phyloP scores from a whole-genome alignment of 2,329 filamentous ascomycete species.

The Hypoxylon sp. region DNA sequence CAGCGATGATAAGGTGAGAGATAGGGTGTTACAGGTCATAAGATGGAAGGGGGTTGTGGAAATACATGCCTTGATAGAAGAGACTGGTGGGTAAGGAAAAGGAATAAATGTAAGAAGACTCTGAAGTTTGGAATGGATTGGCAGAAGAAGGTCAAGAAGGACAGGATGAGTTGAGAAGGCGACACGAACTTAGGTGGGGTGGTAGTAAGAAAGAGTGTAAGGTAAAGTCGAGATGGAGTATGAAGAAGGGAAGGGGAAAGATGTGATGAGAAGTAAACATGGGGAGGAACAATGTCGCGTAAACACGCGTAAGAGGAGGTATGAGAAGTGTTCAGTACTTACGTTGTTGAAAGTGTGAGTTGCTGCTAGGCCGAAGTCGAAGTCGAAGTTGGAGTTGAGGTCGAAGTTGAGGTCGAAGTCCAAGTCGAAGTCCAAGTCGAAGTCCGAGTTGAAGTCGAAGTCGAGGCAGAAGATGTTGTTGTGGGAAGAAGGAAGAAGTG shows the following conservation, averaged over 20 bases:
- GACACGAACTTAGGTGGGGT: neutral
- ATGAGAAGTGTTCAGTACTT: neutral
- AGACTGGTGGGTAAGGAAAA: neutral
- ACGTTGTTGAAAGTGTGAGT: neutral
- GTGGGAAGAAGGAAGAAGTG: neutral
- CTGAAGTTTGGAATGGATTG: neutral
- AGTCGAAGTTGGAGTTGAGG: neutral
- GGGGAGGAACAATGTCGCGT: too few species aligned
- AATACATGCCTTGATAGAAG: neutral
- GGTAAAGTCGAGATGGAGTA: neutral
- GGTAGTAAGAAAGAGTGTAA: neutral
- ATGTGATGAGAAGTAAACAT: neutral
- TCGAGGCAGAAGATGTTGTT: constrained; percentile 1
- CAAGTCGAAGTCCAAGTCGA: neutral
- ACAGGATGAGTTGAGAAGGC: neutral
- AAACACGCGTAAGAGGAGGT: neutral
- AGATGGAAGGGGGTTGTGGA: neutral
- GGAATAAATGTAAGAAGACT: neutral
- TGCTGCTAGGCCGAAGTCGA: neutral
- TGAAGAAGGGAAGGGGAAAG: neutral
- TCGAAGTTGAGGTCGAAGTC: neutral
- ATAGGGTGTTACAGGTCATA: neutral
- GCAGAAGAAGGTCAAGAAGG: neutral
- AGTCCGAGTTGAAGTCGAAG: too few species aligned
- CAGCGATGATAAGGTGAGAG: neutral